Percentiles rank a stretch among this genome's conserved stretches.
phyloP scores from a whole-genome alignment of 108 stramenopile species.

The Skeletonema tropicum region DNA sequence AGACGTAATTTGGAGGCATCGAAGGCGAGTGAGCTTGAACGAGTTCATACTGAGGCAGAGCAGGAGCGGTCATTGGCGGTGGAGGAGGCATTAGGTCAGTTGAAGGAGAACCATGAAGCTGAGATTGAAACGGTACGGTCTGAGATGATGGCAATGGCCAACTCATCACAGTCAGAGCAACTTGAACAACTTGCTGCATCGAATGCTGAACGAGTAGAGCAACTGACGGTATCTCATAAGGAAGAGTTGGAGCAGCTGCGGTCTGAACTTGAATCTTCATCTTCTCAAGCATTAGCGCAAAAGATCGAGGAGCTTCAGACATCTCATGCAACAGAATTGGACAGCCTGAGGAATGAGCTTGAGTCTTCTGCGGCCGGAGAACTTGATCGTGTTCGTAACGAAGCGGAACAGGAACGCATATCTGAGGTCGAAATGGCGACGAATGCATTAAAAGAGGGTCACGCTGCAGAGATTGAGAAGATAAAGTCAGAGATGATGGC shows the following conservation, averaged over 20 bases:
- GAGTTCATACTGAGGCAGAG: conserved; percentile 22
- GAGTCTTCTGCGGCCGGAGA: not conserved
- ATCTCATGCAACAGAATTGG: conserved; percentile 28
- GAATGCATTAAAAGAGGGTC: conserved; percentile 1
- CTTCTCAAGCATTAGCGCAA: conserved; percentile 19
- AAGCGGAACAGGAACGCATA: conserved; percentile 15
- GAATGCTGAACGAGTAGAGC: not conserved
- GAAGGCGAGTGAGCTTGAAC: conserved; percentile 7
- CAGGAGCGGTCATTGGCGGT: conserved; percentile 12
- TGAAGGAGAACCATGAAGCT: conserved; percentile 12
- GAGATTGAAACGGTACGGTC: conserved; percentile 19
- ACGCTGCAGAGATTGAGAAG: conserved; percentile 4
- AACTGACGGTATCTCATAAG: conserved; percentile 1
- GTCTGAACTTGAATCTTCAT: not conserved
- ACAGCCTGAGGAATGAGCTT: conserved; percentile 23
- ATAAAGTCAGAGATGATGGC: conserved; percentile 15
- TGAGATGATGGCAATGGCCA: conserved; percentile 2
- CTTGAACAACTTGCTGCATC: conserved; percentile 3
- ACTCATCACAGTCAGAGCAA: conserved; percentile 18
- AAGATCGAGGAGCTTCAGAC: conserved; percentile 16
- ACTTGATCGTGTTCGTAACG: conserved; percentile 5
- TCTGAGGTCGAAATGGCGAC: conserved; percentile 7
- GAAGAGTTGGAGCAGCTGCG: conserved; percentile 7
- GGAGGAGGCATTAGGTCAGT: conserved; percentile 5
- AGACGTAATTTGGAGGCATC: not conserved